A percentile compares a stretch with the other conserved stretches of the same genome.
These are phyloP conservation scores for Saccharomyces paradoxus DNA, from an alignment of 805 yeast species.

Conservation along the genomic window DNA sequence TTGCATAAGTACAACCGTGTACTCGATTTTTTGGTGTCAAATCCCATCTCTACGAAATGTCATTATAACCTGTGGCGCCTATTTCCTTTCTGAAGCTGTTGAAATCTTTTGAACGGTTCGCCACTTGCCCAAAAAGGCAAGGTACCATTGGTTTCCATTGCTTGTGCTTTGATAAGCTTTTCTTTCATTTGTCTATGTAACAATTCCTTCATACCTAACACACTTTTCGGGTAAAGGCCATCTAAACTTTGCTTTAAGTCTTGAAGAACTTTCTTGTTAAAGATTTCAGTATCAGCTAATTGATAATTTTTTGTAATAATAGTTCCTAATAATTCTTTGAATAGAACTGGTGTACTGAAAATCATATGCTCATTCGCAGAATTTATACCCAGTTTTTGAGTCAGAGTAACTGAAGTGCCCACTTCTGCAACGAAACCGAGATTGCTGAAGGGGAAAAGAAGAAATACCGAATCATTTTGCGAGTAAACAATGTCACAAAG, in stretches of 20 bases:
- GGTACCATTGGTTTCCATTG: slow-evolving; percentile 15
- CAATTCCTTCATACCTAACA: slow-evolving; percentile 36
- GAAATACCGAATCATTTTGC: slow-evolving; percentile 45
- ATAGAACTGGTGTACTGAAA: slow-evolving; percentile 55
- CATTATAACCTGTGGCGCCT: slow-evolving; percentile 14
- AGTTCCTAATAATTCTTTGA: slow-evolving; percentile 49
- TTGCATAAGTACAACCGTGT: no score
- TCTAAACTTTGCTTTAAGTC: slow-evolving; percentile 31
- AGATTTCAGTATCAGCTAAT: slow-evolving; percentile 36
- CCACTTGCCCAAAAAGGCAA: slow-evolving; percentile 23
- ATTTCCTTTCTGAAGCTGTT: slow-evolving; percentile 9
- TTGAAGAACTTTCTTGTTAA: slow-evolving; percentile 37
- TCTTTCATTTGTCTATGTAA: slow-evolving; percentile 15
- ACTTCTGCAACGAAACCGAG: slow-evolving; percentile 81
- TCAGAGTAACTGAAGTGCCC: slow-evolving; percentile 58
- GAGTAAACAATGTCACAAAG: slow-evolving; percentile 70
- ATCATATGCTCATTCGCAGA: slow-evolving; percentile 66
- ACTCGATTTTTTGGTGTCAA: no score
- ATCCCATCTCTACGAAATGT: neutral
- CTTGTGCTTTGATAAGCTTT: slow-evolving; percentile 13
- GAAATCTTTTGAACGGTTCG: slow-evolving; percentile 19
- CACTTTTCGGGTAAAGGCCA: slow-evolving; percentile 32
- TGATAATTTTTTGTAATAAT: slow-evolving; percentile 52
- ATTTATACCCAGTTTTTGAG: slow-evolving; percentile 63
- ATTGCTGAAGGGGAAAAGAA: slow-evolving; percentile 72